These are phyloP conservation scores for Malania oleifera DNA, from an alignment of 164 flowering plant species.

Conservation along the genomic window DNA sequence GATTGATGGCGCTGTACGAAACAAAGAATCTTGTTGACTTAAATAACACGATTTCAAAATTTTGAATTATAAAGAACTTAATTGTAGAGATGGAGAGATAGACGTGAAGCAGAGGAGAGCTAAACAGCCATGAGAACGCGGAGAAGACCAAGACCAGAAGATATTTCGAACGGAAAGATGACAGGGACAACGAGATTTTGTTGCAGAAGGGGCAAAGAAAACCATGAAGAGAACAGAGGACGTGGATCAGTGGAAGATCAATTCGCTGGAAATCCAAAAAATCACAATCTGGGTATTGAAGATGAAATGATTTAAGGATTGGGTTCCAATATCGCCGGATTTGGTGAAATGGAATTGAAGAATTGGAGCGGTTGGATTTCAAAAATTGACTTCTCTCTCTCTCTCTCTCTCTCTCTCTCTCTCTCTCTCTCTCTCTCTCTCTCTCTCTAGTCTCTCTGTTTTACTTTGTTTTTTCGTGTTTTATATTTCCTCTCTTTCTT, in stretches of 20 bases:
- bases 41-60: too few relatives aligned
- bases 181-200: not conserved
- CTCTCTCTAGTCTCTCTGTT: too few relatives aligned
- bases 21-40: not conserved
- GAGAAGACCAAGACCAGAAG: not conserved
- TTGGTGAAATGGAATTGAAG: not conserved
- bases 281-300: not conserved
- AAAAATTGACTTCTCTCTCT: not conserved
- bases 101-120: not conserved
- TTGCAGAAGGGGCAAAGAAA: not conserved
- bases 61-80: too few relatives aligned
- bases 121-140: not conserved
- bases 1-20: not conserved
- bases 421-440: not conserved
- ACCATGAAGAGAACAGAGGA: conserved; percentile 14
- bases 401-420: not conserved
- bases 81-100: not conserved
- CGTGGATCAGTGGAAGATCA: not conserved
- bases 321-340: not conserved
- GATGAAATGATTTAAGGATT: not conserved
- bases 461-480: too few relatives aligned
- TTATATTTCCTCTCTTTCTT: too few relatives aligned
- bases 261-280: conserved; percentile 5
- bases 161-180: not conserved
- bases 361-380: not conserved